Percentiles rank a stretch among this genome's conserved stretches.
Evolutionary conservation across 2,329 filamentous ascomycete species (phyloP).

Genomic region (Aspergillus sp.): DNA sequence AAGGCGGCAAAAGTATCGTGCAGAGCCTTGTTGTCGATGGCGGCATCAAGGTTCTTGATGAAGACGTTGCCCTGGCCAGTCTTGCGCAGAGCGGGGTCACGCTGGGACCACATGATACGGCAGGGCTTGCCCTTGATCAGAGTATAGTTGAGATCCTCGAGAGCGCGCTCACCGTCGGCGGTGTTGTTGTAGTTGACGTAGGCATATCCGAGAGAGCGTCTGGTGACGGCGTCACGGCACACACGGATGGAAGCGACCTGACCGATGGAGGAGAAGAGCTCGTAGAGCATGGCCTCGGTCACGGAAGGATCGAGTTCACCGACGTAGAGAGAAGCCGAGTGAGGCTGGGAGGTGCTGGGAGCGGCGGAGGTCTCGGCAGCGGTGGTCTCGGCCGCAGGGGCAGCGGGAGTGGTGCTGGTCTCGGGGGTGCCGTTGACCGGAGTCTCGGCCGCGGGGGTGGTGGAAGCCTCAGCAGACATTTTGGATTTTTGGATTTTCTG

Average conservation of each 20-base stretch:
- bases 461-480: conserved; percentile 77
- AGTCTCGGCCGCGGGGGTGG: conserved; percentile 63
- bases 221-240: conserved; percentile 97
- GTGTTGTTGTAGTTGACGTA: conserved; percentile 99
- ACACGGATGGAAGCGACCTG: conserved; percentile 99
- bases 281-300: conserved; percentile 99
- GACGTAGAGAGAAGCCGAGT: conserved; percentile 97
- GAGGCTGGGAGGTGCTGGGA: conserved; percentile 75
- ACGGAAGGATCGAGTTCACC: conserved; percentile 97
- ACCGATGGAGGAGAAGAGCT: conserved; percentile 99
- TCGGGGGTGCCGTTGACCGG: conserved; percentile 62
- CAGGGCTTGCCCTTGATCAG: conserved; percentile 98
- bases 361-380: conserved; percentile 47
- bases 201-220: conserved; percentile 96
- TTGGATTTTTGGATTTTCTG: conserved; percentile 58
- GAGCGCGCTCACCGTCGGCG: conserved; percentile 91
- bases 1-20: conserved; percentile 99
- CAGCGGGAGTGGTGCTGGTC: conserved; percentile 63
- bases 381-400: conserved; percentile 60
- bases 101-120: conserved; percentile 99
- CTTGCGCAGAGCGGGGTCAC: conserved; percentile 97
- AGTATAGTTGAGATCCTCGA: conserved; percentile 99
- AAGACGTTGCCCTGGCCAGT: conserved; percentile 99
- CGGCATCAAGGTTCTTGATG: conserved; percentile 99
- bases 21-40: conserved; percentile 99